These are phyloP conservation scores for Ganoderma sp. DNA, from an alignment of 1,284 basidiomycete genomes.

Conservation along the genomic window DNA sequence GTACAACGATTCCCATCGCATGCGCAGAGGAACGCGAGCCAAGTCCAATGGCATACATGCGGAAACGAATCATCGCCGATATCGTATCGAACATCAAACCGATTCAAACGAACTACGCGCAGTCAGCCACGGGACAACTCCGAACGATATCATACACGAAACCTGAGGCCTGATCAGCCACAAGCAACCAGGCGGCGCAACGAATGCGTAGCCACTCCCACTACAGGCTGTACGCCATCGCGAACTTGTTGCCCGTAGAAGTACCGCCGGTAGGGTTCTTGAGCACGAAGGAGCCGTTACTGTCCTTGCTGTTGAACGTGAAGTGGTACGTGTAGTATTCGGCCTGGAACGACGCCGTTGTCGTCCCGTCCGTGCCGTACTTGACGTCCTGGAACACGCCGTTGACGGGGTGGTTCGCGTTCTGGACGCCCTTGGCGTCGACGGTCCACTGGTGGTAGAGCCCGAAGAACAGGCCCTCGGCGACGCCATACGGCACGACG, in stretches of 20 bases:
- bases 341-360: background rate
- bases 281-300: background rate
- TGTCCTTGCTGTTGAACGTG: background rate
- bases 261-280: background rate
- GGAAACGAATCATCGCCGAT: no score
- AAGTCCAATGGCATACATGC: no score
- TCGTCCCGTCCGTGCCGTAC: background rate
- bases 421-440: constrained; percentile 2
- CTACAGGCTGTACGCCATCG: background rate
- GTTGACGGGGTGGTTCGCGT: background rate
- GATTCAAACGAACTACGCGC: no score
- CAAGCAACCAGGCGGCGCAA: no score
- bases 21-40: no score
- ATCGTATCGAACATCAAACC: no score
- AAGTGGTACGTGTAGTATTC: background rate
- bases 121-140: no score
- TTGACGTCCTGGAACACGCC: constrained; percentile 3
- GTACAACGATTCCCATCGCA: no score
- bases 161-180: no score
- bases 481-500: constrained; percentile 15
- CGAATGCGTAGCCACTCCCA: no score
- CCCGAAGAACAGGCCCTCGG: constrained; percentile 11
- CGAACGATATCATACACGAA: no score
- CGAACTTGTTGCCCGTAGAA: background rate
- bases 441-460: constrained; percentile 17